Evolutionary conservation across 495 filamentous ascomycete species (phyloP).

Genomic region (Talaromyces liani): DNA sequence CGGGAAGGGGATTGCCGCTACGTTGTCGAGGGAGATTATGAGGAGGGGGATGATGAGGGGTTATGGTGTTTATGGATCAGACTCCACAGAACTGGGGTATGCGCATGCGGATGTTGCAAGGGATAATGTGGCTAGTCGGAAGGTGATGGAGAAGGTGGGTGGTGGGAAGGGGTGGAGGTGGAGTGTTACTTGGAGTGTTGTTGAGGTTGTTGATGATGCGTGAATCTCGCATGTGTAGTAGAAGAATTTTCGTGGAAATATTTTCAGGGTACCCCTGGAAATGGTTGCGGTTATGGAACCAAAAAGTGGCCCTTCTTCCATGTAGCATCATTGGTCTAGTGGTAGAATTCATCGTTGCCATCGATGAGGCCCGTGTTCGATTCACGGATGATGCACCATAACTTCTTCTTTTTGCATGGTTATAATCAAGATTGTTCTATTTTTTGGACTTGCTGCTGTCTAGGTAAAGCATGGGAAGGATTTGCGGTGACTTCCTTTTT

Average conservation of each 20-base stretch:
- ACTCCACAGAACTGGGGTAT: slow-evolving; percentile 19
- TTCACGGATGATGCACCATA: slow-evolving; percentile 45
- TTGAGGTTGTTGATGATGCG: not conserved
- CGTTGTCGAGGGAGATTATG: slow-evolving; percentile 30
- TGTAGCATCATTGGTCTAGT: slow-evolving; percentile 50
- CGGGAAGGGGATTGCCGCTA: slow-evolving; percentile 33
- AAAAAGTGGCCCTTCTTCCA: not conserved
- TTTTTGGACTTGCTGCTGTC: no score
- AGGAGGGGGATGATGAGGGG: slow-evolving; percentile 17
- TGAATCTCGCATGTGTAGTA: not conserved
- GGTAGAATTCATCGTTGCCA: slow-evolving; percentile 55
- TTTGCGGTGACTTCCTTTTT: no score
- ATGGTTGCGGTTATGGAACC: not conserved
- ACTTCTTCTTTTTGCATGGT: not conserved
- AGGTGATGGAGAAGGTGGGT: slow-evolving; percentile 46
- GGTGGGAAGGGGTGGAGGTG: slow-evolving; percentile 18
- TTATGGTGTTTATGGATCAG: slow-evolving; percentile 15
- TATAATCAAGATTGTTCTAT: no score
- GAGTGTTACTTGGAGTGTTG: slow-evolving; percentile 6
- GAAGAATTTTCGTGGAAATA: not conserved
- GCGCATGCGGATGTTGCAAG: slow-evolving; percentile 39
- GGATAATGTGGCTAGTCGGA: slow-evolving; percentile 37
- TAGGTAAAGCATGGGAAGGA: no score
- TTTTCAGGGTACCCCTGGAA: not conserved
- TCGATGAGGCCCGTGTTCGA: slow-evolving; percentile 54